phyloP scores from a whole-genome alignment of 2,329 filamentous ascomycete species.

The Ceratocystis papillata region DNA sequence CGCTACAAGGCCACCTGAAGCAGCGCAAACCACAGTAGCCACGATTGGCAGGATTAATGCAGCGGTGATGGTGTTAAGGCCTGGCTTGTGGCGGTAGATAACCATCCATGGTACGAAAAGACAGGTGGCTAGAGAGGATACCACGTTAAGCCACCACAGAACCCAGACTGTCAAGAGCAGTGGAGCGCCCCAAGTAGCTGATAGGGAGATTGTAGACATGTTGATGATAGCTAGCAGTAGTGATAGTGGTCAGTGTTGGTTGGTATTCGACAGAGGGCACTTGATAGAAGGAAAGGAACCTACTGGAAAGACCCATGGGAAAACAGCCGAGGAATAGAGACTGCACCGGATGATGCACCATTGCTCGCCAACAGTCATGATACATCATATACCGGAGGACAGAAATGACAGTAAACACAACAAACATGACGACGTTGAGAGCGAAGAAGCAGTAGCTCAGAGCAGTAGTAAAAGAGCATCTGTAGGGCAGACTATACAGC shows the following conservation, averaged over 20 bases:
- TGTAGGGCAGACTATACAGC: slow-evolving; percentile 51
- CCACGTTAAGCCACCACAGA: slow-evolving; percentile 48
- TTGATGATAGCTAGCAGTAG: slow-evolving; percentile 47
- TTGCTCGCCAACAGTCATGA: slow-evolving; percentile 54
- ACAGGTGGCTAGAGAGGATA: slow-evolving; percentile 42
- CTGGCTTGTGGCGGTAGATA: slow-evolving; percentile 38
- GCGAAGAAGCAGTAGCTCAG: slow-evolving; percentile 50
- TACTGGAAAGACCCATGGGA: slow-evolving; percentile 52
- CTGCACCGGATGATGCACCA: slow-evolving; percentile 57
- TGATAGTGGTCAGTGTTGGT: neutral
- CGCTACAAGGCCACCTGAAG: slow-evolving; percentile 53
- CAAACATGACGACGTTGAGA: slow-evolving; percentile 50
- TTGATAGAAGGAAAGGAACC: neutral
- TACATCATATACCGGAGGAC: slow-evolving; percentile 53
- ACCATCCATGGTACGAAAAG: slow-evolving; percentile 49
- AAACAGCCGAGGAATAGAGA: slow-evolving; percentile 58
- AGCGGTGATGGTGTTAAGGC: slow-evolving; percentile 50
- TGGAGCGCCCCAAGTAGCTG: slow-evolving; percentile 50
- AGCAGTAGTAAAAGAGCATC: slow-evolving; percentile 45
- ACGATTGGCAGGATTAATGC: slow-evolving; percentile 58
- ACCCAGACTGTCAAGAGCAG: slow-evolving; percentile 44
- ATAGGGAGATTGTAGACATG: slow-evolving; percentile 48
- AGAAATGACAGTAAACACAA: slow-evolving; percentile 43
- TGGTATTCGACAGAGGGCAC: neutral
- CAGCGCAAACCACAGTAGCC: slow-evolving; percentile 54